phyloP scores from a whole-genome alignment of 140 eudicot species.

The Flaveria floridana region DNA sequence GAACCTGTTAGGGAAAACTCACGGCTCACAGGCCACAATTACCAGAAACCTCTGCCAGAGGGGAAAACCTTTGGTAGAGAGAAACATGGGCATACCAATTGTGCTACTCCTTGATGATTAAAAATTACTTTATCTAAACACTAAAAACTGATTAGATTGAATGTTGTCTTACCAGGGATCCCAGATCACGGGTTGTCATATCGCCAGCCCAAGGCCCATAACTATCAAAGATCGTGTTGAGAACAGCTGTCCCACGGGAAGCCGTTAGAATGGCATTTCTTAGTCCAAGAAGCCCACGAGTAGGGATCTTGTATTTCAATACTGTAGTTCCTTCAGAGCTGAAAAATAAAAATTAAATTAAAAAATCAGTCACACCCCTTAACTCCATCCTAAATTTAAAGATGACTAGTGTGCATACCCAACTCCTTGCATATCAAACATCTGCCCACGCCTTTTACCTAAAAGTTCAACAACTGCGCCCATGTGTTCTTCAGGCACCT shows the following conservation, averaged over 20 bases:
- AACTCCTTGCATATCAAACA: conserved; percentile 85
- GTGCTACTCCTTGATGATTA: neutral
- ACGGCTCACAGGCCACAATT: neutral
- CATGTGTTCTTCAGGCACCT: conserved; percentile 79
- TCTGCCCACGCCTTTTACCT: conserved; percentile 91
- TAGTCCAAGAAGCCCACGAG: conserved; percentile 91
- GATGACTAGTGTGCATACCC: conserved; percentile 50
- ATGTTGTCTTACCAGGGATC: conserved; percentile 63
- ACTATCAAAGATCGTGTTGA: conserved; percentile 85
- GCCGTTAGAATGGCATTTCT: conserved; percentile 84
- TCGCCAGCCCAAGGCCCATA: conserved; percentile 97
- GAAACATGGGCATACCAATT: neutral
- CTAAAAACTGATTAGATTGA: neutral
- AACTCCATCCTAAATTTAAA: neutral
- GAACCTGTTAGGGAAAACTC: neutral
- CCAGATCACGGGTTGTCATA: conserved; percentile 84
- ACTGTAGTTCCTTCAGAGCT: conserved; percentile 88
- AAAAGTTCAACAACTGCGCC: conserved; percentile 95
- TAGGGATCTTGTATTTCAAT: conserved; percentile 82
- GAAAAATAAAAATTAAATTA: neutral
- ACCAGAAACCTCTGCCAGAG: neutral
- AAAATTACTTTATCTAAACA: neutral
- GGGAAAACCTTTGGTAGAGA: neutral
- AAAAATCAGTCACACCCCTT: neutral
- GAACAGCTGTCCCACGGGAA: conserved; percentile 90